A percentile compares a stretch with the other conserved stretches of the same genome.
These are phyloP conservation scores for Pichia deserticola DNA, from an alignment of 805 yeast species.

Conservation along the genomic window DNA sequence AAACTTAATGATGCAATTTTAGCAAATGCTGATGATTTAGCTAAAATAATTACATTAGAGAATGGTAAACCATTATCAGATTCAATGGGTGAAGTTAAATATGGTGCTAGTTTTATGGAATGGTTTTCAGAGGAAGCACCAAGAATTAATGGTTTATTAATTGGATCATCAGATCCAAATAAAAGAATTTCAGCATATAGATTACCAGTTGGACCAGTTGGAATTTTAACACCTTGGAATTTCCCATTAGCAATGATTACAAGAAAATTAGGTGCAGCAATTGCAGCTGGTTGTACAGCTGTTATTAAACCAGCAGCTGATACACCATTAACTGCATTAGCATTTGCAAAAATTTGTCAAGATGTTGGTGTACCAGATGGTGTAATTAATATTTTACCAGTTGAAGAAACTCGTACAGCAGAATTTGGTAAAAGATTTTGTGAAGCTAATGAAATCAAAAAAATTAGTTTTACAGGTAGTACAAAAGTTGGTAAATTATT, in stretches of 20 bases:
- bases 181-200: conserved; percentile 48
- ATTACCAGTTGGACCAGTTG: conserved; percentile 77
- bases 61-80: conserved; percentile 72
- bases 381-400: conserved; percentile 55
- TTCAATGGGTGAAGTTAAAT: conserved; percentile 59
- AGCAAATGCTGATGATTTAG: conserved; percentile 56
- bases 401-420: conserved; percentile 31
- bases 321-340: conserved; percentile 69
- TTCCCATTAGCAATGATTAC: conserved; percentile 78
- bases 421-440: conserved; percentile 51
- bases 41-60: conserved; percentile 56
- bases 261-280: conserved; percentile 65
- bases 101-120: conserved; percentile 71
- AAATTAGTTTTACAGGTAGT: conserved; percentile 73
- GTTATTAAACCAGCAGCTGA: conserved; percentile 73
- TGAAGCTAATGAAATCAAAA: conserved; percentile 45
- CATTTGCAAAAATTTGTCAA: conserved; percentile 51
- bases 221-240: conserved; percentile 79
- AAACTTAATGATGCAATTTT: conserved; percentile 47
- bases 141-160: conserved; percentile 54
- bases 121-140: conserved; percentile 86
- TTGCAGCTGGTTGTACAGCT: conserved; percentile 78
- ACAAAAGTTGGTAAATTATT: conserved; percentile 64
- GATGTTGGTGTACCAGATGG: conserved; percentile 70
- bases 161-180: conserved; percentile 43